These are phyloP conservation scores for Westerdykella aurantiaca DNA, from an alignment of 2,329 filamentous ascomycete species.

Conservation along the genomic window DNA sequence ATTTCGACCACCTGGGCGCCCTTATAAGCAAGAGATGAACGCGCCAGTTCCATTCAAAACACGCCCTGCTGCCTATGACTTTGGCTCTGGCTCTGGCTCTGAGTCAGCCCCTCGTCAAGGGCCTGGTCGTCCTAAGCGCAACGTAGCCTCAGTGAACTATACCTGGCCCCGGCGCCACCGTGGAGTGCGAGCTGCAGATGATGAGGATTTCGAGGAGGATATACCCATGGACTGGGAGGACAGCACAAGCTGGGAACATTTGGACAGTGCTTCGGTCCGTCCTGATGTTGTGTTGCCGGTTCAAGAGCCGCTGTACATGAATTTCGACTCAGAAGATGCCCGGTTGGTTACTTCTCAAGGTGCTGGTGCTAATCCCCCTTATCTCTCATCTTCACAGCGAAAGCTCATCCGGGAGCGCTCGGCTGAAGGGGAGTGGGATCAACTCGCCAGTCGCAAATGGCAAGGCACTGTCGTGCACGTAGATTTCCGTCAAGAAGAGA, in stretches of 20 bases:
- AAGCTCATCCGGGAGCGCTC: conserved; percentile 8
- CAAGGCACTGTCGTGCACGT: conserved; percentile 28
- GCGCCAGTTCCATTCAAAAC: conserved; percentile 9
- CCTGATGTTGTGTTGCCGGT: conserved; percentile 11
- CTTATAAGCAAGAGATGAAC: not conserved
- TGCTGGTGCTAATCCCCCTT: conserved; percentile 14
- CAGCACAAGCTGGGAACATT: not conserved
- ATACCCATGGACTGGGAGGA: not conserved
- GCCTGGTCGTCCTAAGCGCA: conserved; percentile 17
- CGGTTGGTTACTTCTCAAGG: conserved; percentile 7
- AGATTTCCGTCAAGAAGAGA: conserved; percentile 26
- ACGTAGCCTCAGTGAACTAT: conserved; percentile 22
- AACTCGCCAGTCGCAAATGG: conserved; percentile 19
- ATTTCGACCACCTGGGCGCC: conserved; percentile 1
- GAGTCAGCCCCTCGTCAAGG: not conserved
- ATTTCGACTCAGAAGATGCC: conserved; percentile 19
- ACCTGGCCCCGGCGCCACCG: conserved; percentile 17
- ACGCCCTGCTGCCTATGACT: conserved; percentile 3
- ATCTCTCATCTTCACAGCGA: conserved; percentile 23
- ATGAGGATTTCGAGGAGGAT: conserved; percentile 7
- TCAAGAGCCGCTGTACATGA: conserved; percentile 15
- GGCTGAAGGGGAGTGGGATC: conserved; percentile 21
- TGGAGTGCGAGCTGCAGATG: conserved; percentile 3
- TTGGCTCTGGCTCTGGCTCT: conserved; percentile 1
- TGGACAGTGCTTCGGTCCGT: conserved; percentile 8